Base-by-base conservation (phyloP, 441 rosid species). In the Viola pubescens region DNA sequence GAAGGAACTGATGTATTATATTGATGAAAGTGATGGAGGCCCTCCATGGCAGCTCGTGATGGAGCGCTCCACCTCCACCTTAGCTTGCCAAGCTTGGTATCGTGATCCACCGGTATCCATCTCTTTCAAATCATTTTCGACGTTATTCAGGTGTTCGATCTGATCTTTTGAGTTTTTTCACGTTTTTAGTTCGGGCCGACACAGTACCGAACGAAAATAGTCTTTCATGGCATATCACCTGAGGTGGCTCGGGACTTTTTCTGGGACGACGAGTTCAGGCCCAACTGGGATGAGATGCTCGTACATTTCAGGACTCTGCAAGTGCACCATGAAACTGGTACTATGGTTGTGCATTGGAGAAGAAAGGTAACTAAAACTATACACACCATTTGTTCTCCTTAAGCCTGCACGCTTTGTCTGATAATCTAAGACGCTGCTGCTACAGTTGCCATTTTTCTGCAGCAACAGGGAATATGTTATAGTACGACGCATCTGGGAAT, bases 361-460 rank as follows among this genome's bases (percentile, higher is more conserved):
- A 46, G 11, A 46, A 46, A 46, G 49, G 49, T 46, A 46, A 6
- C 34, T 26, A 26, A 26, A 8, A 4, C n/a, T 12, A 7, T 46
- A 46, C 48, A 46, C 10, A 46, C 11, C 9, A 46, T 46, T 46
- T 9, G 49, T 6, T 46, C n/a, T 43, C 1, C 49, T 12, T 46
- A 10, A 4, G 3, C 49, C 9, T 7, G n/a, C 49, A 46, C 0
- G 13, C 49, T 9, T 0, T 8, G n/a, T 3, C 49, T 46, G 49
- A 46, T 46, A 6, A 46, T 9, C 0, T 4, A 9, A 46, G n/a
- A 46, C 2, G 34, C 34, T 26, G 34, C 34, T 26, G n/a, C 49
- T 46, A 46, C 91, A 91, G 98, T 89, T 92, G 65, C 97, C 98
- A 8, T 87, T 92, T 84, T 92, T 92, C 54, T 89, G 98, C 63